Conservation (phyloP, 2,329 filamentous ascomycete genomes). For the Colletotrichum godetiae region DNA sequence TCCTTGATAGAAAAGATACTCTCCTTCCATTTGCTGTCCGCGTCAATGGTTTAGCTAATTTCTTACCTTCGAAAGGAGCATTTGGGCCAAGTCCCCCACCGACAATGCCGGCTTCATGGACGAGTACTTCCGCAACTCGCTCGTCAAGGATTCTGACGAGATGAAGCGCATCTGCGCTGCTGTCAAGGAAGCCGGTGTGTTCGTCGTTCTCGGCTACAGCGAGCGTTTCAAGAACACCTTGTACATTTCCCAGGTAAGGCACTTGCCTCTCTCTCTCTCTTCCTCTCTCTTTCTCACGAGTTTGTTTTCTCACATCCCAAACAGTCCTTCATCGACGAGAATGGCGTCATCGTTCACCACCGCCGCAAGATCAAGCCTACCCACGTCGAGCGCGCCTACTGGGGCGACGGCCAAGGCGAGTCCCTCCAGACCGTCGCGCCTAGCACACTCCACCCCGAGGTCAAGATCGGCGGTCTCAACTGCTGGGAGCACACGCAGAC, state of each 20-base stretch:
- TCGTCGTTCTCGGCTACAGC: slow-evolving; percentile 59
- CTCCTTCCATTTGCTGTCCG: neutral
- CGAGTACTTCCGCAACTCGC: slow-evolving; percentile 57
- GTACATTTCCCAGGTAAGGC: slow-evolving; percentile 55
- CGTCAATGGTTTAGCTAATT: neutral
- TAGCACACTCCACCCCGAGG: slow-evolving; percentile 51
- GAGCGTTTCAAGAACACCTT: slow-evolving; percentile 58
- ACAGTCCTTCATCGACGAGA: slow-evolving; percentile 61
- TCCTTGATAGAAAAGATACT: too few species aligned
- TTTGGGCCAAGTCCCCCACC: slow-evolving; percentile 41
- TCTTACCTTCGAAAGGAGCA: slow-evolving; percentile 37
- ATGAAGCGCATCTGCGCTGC: slow-evolving; percentile 56
- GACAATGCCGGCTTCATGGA: slow-evolving; percentile 53
- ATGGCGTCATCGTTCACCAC: slow-evolving; percentile 57
- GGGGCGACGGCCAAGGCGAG: slow-evolving; percentile 67
- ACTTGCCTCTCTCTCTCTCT: neutral
- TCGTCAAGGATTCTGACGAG: slow-evolving; percentile 51
- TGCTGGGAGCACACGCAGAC: slow-evolving; percentile 63
- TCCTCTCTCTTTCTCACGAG: neutral
- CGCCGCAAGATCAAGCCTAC: slow-evolving; percentile 64
- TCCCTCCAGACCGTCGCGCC: slow-evolving; percentile 64
- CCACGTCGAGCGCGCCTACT: slow-evolving; percentile 59
- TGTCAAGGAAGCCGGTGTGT: slow-evolving; percentile 58
- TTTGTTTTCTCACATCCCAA: neutral
- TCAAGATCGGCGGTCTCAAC: slow-evolving; percentile 64